These are phyloP conservation scores for Thalassiosira delicatula DNA, from an alignment of 352 stramenopile genomes.

Conservation along the genomic window DNA sequence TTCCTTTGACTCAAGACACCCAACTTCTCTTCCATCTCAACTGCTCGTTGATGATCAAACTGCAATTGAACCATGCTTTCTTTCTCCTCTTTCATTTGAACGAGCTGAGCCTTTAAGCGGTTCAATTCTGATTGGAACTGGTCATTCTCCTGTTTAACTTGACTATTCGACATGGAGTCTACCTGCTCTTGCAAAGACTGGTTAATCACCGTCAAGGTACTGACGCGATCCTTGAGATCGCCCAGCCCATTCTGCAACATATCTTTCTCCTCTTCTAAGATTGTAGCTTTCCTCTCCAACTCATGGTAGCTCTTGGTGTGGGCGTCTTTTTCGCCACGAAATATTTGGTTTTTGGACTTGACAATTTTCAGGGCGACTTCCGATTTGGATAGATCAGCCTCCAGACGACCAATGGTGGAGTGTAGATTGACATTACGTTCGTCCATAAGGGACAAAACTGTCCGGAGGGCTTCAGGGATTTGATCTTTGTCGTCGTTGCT, in stretches of 20 bases:
- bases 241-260: constrained; percentile 24
- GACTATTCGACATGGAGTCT: constrained; percentile 10
- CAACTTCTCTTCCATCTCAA: constrained; percentile 43
- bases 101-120: constrained; percentile 28
- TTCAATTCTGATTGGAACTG: constrained; percentile 41
- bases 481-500: constrained; percentile 1
- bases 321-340: constrained; percentile 47
- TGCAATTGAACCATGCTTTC: constrained; percentile 18
- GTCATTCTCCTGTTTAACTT: constrained; percentile 32
- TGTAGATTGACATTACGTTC: constrained; percentile 37
- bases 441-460: constrained; percentile 46
- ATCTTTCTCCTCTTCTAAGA: constrained; percentile 49
- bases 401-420: constrained; percentile 30
- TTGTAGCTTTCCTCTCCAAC: constrained; percentile 37
- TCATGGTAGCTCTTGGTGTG: constrained; percentile 40
- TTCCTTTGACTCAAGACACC: constrained; percentile 52
- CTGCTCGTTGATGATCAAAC: not conserved
- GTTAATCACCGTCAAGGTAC: constrained; percentile 61
- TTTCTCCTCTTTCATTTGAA: constrained; percentile 45
- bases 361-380: constrained; percentile 45
- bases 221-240: constrained; percentile 53
- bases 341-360: constrained; percentile 50
- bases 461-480: constrained; percentile 38
- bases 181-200: constrained; percentile 59
- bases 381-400: constrained; percentile 40